phyloP scores from a whole-genome alignment of 352 stramenopile species.

The Phytophthora idaei region DNA sequence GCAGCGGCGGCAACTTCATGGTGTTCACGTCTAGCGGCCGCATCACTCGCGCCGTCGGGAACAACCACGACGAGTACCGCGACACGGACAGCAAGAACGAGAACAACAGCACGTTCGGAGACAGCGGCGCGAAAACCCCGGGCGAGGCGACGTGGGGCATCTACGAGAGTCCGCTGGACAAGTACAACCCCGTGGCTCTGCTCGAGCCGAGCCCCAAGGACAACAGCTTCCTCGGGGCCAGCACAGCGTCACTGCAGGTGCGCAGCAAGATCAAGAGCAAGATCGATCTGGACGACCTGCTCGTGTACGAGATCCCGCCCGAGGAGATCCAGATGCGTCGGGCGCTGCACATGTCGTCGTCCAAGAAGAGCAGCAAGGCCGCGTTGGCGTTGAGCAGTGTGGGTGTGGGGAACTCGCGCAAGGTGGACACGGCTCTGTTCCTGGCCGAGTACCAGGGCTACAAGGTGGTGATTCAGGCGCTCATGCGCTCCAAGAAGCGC shows the following conservation, averaged over 20 bases:
- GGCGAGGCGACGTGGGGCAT: slow-evolving; percentile 26
- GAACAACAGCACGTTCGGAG: slow-evolving; percentile 56
- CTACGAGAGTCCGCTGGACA: slow-evolving; percentile 41
- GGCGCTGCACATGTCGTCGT: slow-evolving; percentile 34
- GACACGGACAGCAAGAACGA: slow-evolving; percentile 51
- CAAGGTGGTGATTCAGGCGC: slow-evolving; percentile 70
- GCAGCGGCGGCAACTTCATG: slow-evolving; percentile 40
- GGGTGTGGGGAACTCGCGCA: slow-evolving; percentile 24
- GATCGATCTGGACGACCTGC: slow-evolving; percentile 65
- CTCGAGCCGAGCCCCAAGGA: slow-evolving; percentile 58
- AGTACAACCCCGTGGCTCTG: slow-evolving; percentile 61
- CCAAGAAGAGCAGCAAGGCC: slow-evolving; percentile 36
- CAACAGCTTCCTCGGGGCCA: slow-evolving; percentile 31
- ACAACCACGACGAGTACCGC: slow-evolving; percentile 30
- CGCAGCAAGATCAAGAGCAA: slow-evolving; percentile 54
- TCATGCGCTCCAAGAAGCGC: slow-evolving; percentile 57
- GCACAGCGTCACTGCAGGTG: slow-evolving; percentile 35
- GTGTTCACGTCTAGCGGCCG: slow-evolving; percentile 36
- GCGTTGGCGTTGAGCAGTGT: slow-evolving; percentile 39
- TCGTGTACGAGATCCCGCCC: slow-evolving; percentile 78
- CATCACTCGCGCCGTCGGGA: slow-evolving; percentile 32
- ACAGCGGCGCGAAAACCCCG: slow-evolving; percentile 34
- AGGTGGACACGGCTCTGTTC: slow-evolving; percentile 43
- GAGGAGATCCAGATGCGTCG: slow-evolving; percentile 66
- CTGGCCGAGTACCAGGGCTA: slow-evolving; percentile 74